These are phyloP conservation scores for Lichtheimia ornata DNA, from an alignment of 371 early-diverging fungal species.

Conservation along the genomic window DNA sequence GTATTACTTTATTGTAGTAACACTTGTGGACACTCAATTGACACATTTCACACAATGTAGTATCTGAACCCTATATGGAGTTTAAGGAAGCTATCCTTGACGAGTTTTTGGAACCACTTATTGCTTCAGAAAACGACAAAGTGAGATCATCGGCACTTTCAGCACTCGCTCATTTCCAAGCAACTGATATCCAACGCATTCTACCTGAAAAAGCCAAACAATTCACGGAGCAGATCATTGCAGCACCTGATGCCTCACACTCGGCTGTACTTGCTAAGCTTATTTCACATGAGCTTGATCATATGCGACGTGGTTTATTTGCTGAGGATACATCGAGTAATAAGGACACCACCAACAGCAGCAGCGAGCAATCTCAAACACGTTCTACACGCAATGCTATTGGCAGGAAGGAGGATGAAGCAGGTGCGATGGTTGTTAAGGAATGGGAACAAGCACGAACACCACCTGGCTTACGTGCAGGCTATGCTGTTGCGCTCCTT, in stretches of 20 bases:
- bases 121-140: slow-evolving; percentile 27
- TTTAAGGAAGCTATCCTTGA: slow-evolving; percentile 44
- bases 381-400: slow-evolving; percentile 1
- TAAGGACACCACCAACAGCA: background rate
- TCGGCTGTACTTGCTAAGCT: slow-evolving; percentile 42
- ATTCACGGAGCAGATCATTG: slow-evolving; percentile 30
- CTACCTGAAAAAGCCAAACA: slow-evolving; percentile 50
- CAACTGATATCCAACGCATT: slow-evolving; percentile 41
- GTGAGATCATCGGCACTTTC: slow-evolving; percentile 35
- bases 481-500: slow-evolving; percentile 52
- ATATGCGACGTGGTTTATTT: slow-evolving; percentile 62
- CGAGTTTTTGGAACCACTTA: slow-evolving; percentile 41
- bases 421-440: slow-evolving; percentile 18
- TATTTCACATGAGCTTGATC: slow-evolving; percentile 52
- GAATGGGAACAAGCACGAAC: slow-evolving; percentile 55
- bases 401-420: slow-evolving; percentile 28
- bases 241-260: slow-evolving; percentile 29
- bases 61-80: slow-evolving; percentile 51
- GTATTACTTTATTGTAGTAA: slow-evolving; percentile 26
- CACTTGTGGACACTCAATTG: background rate
- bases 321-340: slow-evolving; percentile 39
- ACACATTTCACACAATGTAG: slow-evolving; percentile 20
- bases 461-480: slow-evolving; percentile 56
- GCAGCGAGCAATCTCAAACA: background rate
- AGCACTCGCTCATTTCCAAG: slow-evolving; percentile 48